Evolutionary conservation across 805 yeast species (phyloP).

Genomic region (Saccharomycopsis olivae): DNA sequence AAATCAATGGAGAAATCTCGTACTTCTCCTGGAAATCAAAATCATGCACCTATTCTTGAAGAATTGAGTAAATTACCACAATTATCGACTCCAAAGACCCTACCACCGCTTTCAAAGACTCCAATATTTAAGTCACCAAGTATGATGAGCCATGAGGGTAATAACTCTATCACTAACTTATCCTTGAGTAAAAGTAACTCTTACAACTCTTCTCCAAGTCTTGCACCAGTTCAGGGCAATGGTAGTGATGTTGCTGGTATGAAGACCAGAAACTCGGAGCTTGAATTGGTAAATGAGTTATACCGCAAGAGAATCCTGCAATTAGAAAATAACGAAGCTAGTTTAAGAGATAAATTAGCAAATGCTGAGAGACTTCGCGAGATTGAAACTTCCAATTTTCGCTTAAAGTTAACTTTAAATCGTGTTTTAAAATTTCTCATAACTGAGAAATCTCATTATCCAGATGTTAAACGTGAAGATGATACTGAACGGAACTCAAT

Average conservation of each 20-base stretch:
- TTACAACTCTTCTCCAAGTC: no score
- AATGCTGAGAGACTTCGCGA: background rate
- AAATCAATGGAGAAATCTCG: background rate
- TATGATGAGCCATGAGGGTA: background rate
- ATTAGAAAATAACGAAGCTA: conserved; percentile 35
- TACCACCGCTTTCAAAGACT: background rate
- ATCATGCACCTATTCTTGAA: no score
- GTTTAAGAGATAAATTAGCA: background rate
- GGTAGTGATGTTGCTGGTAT: no score
- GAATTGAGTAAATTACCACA: no score
- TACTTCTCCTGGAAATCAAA: background rate
- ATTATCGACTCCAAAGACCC: no score
- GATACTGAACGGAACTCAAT: conserved; percentile 8
- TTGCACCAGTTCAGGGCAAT: no score
- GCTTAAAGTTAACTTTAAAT: conserved; percentile 15
- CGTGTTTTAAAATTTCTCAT: conserved; percentile 12
- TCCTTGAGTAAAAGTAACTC: no score
- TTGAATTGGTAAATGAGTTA: conserved; percentile 84
- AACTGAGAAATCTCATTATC: background rate
- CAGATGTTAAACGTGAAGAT: background rate
- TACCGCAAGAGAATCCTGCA: conserved; percentile 77
- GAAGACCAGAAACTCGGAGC: conserved; percentile 72
- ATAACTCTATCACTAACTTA: background rate
- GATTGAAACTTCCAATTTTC: conserved; percentile 7
- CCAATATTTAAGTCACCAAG: background rate